Base-by-base conservation (phyloP, 2,329 filamentous ascomycete species). In the Diaporthe citri region DNA sequence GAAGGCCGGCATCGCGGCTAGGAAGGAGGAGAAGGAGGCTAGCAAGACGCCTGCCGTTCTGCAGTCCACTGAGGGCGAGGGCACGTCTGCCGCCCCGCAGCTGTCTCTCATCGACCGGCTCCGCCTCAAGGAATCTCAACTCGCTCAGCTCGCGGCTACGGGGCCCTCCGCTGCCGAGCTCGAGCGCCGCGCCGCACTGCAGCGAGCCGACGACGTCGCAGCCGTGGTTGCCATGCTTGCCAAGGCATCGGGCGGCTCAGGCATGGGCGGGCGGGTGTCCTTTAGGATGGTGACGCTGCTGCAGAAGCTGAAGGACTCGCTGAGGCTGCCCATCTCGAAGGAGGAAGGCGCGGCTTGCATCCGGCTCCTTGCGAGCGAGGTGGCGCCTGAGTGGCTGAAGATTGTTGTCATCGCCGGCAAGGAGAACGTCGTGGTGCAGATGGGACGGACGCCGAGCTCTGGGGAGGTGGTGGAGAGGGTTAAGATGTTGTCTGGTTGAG, bases 31-130 rank as follows among this genome's bases (percentile, higher is more conserved):
- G 75, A 85, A 85, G 71, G 82, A 83, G 36, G 77, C 81, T 20
- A 64, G 79, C 75, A 79, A 79, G 48, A 60, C 81, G 77, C 70
- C 80, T 77, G 48, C 81, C 80, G 10, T 78, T 72, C 79, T 79
- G 57, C 25, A 60, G 13, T 36, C 83, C 73, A 77, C 84, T 51
- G 88, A 87, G 75, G 76, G 85, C 1, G 86, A 87, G 67, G 87
- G 85, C 57, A 82, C 83, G 60, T 28, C 62, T 13, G 69, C 41
- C 41, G 12, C 57, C 34, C 22, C 48, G 8, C 87, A 92, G 84
- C 91, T 93, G 85, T 91, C 90, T 71, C 90, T 97, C 34, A 87
- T 97, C 74, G 94, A 96, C 82, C 92, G 94, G 66, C 90, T 97
- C 77, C 92, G 93, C 77, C 87, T 89, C 72, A 96, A 96, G 85